Base-by-base conservation (phyloP, 208 protist species). In the Blastocrithidia nonstop region DNA sequence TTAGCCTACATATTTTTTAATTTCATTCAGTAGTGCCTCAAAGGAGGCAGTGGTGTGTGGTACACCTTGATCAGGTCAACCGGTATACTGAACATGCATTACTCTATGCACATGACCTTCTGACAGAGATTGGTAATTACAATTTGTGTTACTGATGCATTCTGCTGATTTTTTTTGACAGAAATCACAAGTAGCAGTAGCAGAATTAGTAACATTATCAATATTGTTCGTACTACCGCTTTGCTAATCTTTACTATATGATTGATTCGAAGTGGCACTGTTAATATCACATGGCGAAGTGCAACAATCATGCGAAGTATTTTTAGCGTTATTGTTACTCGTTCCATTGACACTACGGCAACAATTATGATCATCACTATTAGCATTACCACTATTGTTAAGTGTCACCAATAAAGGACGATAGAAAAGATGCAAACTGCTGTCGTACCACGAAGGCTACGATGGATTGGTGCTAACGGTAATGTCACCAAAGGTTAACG, bases 41-140 rank as follows among this genome's bases (percentile, higher is more conserved):
- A 91, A 78, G 0, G 68, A 51, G 25, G 61, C 58, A 19, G 61
- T 67, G 42, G 66, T 77, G 42, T 54, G 36, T 19, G 81, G 81
- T 4, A 91, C 68, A n/a, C 76, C 76, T 37, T 75, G 77, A 55
- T 91, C 81, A 0, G 81, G 81, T 77, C 81, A 91, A 17, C 71
- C 77, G 4, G 61, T 65, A 47, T 91, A 91, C 71, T 91, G 81
- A 31, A 87, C 53, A 44, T 82, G 68, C 5, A 55, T 28, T 13
- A 91, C 1, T 1, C n/a, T 35, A n/a, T 35, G 29, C 29, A 35
- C 29, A 35, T n/a, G n/a, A n/a, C n/a, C n/a, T n/a, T n/a, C n/a
- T n/a, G n/a, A n/a, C n/a, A n/a, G n/a, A n/a, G n/a, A n/a, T n/a
- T n/a, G n/a, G n/a, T n/a, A n/a, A n/a, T n/a, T n/a, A n/a, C n/a